Percentiles rank a stretch among this genome's conserved stretches.
Evolutionary conservation across 2,329 filamentous ascomycete genomes (phyloP).

Genomic region (Penicillium sp.): DNA sequence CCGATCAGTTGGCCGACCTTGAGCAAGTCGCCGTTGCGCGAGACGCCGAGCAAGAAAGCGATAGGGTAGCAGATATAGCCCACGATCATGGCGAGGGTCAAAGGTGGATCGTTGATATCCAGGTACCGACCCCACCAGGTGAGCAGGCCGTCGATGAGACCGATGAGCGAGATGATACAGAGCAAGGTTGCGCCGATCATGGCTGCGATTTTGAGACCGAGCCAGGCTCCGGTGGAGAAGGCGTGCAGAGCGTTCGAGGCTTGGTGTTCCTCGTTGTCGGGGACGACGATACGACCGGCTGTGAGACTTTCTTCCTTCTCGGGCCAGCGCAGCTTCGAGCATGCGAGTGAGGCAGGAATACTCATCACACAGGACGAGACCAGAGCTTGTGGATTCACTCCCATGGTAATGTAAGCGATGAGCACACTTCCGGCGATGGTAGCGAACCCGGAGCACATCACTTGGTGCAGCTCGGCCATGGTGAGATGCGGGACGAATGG

Average conservation of each 20-base stretch:
- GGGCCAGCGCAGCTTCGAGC: conserved; percentile 83
- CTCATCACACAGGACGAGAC: conserved; percentile 94
- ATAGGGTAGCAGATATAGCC: conserved; percentile 74
- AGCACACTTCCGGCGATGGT: conserved; percentile 86
- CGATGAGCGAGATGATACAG: conserved; percentile 73
- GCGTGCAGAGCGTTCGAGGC: conserved; percentile 78
- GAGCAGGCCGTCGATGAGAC: conserved; percentile 66
- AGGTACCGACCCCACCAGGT: conserved; percentile 80
- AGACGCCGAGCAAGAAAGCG: conserved; percentile 75
- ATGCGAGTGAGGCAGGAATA: conserved; percentile 81
- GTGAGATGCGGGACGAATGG: conserved; percentile 83
- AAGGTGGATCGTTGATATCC: conserved; percentile 61
- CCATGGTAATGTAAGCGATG: conserved; percentile 77
- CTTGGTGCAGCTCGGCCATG: conserved; percentile 79
- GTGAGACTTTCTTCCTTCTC: conserved; percentile 83
- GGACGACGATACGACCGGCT: conserved; percentile 71
- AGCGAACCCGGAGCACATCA: conserved; percentile 88
- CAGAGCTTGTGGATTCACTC: conserved; percentile 75
- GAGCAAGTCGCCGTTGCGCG: conserved; percentile 56
- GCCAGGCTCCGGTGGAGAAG: conserved; percentile 76
- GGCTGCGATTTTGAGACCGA: conserved; percentile 78
- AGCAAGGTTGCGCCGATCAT: conserved; percentile 76
- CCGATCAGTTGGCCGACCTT: conserved; percentile 74
- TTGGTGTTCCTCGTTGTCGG: conserved; percentile 65
- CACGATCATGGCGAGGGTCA: conserved; percentile 69